phyloP scores from a whole-genome alignment of 805 yeast species.

The Candida michaelii region DNA sequence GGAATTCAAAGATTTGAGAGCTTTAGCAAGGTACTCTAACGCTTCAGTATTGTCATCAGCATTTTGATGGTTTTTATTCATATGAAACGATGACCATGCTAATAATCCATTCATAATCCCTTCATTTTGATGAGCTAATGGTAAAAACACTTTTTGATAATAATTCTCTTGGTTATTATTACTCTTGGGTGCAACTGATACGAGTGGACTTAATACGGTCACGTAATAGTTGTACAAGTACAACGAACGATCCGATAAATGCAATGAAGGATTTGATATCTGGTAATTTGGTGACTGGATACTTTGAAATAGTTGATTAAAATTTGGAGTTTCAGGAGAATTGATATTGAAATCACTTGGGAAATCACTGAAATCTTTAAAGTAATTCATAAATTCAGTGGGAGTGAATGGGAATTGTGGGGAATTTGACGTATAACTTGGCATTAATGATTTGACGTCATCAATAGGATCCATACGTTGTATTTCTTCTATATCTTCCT shows the following conservation, averaged over 20 bases:
- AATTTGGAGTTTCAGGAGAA: constrained; percentile 6
- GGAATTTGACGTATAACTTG: neutral
- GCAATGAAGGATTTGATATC: constrained; percentile 10
- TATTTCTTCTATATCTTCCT: neutral
- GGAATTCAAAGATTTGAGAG: constrained; percentile 38
- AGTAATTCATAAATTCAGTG: constrained; percentile 7
- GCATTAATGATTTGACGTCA: neutral
- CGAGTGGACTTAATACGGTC: constrained; percentile 40
- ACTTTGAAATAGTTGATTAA: neutral
- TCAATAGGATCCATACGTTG: neutral
- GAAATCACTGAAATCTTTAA: constrained; percentile 8
- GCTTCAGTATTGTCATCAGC: constrained; percentile 38
- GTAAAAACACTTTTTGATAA: constrained; percentile 52
- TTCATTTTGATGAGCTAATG: constrained; percentile 52
- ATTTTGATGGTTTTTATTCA: constrained; percentile 26
- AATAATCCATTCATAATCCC: constrained; percentile 53
- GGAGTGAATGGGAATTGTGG: constrained; percentile 1
- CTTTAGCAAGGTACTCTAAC: constrained; percentile 44
- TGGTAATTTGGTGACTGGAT: neutral
- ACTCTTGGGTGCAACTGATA: constrained; percentile 46
- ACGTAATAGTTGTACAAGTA: constrained; percentile 50
- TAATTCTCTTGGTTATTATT: constrained; percentile 47
- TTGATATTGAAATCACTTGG: neutral
- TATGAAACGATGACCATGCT: constrained; percentile 57
- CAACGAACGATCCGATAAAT: constrained; percentile 1